These are phyloP conservation scores for Starmerella floris DNA, from an alignment of 805 yeast species.

Conservation along the genomic window DNA sequence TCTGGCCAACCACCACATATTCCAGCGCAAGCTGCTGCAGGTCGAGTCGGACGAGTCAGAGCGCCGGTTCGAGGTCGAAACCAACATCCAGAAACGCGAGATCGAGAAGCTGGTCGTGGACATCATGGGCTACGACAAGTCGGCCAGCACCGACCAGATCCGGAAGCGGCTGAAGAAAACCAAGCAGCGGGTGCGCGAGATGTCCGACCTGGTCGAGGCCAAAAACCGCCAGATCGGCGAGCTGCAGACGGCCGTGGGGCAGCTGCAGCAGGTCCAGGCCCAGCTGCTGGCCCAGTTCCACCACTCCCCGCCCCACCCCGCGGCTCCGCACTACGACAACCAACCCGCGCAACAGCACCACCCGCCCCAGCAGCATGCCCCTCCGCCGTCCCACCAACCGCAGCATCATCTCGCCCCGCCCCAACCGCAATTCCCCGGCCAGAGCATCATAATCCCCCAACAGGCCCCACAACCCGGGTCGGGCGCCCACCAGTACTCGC, in stretches of 20 bases:
- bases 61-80: slow-evolving; percentile 38
- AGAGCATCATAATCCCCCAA: too few species aligned
- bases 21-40: slow-evolving; percentile 32
- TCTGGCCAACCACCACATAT: slow-evolving; percentile 19
- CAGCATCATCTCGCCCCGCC: background rate
- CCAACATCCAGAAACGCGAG: slow-evolving; percentile 34
- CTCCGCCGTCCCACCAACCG: background rate
- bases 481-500: too few species aligned
- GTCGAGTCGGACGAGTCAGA: slow-evolving; percentile 34
- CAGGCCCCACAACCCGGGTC: too few species aligned
- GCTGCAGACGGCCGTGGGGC: slow-evolving; percentile 1
- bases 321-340: too few species aligned
- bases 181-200: slow-evolving; percentile 35
- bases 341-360: slow-evolving; percentile 20
- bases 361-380: background rate
- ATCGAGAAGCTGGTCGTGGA: slow-evolving; percentile 34
- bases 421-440: too few species aligned
- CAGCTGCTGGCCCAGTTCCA: too few species aligned
- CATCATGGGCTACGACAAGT: slow-evolving; percentile 27
- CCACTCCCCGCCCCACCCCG: slow-evolving; percentile 10
- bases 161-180: slow-evolving; percentile 30
- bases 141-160: slow-evolving; percentile 29
- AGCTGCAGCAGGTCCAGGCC: too few species aligned
- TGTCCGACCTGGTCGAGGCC: slow-evolving; percentile 32
- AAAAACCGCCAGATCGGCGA: slow-evolving; percentile 27